A percentile compares a stretch with the other conserved stretches of the same genome.
phyloP scores from a whole-genome alignment of 768 basidiomycete genomes.

The Ramaria rubella region DNA sequence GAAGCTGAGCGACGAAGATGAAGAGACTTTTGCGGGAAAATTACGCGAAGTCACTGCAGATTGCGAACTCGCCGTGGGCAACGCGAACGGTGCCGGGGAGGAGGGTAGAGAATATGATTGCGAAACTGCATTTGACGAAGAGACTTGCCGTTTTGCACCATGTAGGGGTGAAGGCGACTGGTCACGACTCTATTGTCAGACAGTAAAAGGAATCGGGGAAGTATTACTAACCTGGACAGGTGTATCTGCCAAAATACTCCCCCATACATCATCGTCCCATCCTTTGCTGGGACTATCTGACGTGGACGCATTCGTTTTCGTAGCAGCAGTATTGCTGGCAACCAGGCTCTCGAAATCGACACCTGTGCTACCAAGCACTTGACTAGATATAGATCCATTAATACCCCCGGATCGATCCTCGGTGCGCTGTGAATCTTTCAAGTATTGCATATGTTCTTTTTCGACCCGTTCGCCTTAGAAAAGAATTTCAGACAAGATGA shows the following conservation, averaged over 20 bases:
- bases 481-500: slow-evolving; percentile 28
- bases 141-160: background rate
- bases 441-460: slow-evolving; percentile 84
- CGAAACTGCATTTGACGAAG: background rate
- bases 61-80: background rate
- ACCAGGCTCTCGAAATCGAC: slow-evolving; percentile 88
- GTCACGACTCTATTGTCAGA: slow-evolving; percentile 9
- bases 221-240: slow-evolving; percentile 24
- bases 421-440: slow-evolving; percentile 86
- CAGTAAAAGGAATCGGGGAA: slow-evolving; percentile 1
- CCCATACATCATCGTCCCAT: slow-evolving; percentile 83
- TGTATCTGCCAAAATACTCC: slow-evolving; percentile 55
- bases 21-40: background rate
- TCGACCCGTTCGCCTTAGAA: slow-evolving; percentile 70
- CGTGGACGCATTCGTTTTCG: slow-evolving; percentile 30
- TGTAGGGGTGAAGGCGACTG: slow-evolving; percentile 17
- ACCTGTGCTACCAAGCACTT: slow-evolving; percentile 32
- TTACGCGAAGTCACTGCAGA: background rate
- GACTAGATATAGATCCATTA: slow-evolving; percentile 28
- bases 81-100: background rate
- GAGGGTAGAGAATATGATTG: slow-evolving; percentile 17
- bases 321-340: slow-evolving; percentile 24
- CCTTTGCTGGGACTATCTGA: slow-evolving; percentile 35
- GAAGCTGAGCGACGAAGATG: background rate
- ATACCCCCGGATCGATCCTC: slow-evolving; percentile 63